phyloP scores from a whole-genome alignment of 2,329 filamentous ascomycete genomes.

The Alternaria solani region DNA sequence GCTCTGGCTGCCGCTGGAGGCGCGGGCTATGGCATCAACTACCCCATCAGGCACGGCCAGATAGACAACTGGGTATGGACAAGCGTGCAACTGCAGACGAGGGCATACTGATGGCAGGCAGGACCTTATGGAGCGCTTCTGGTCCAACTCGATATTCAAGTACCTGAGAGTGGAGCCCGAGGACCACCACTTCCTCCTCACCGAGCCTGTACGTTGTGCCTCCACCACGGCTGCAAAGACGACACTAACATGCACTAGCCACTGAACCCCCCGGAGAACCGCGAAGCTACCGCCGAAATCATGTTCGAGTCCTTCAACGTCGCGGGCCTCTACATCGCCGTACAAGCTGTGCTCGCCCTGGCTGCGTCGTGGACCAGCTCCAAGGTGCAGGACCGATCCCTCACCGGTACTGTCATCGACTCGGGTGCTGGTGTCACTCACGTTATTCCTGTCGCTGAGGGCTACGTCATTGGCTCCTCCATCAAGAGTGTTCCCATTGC shows the following conservation, averaged over 20 bases:
- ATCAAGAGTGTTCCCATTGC: slow-evolving; percentile 99
- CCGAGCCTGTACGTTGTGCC: slow-evolving; percentile 77
- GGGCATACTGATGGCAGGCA: slow-evolving; percentile 50
- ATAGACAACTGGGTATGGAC: slow-evolving; percentile 93
- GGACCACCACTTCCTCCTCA: slow-evolving; percentile 98
- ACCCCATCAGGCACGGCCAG: slow-evolving; percentile 96
- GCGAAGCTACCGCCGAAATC: slow-evolving; percentile 98
- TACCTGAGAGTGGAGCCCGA: slow-evolving; percentile 97
- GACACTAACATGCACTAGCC: slow-evolving; percentile 65
- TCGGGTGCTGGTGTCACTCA: slow-evolving; percentile 99
- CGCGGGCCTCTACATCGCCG: slow-evolving; percentile 97
- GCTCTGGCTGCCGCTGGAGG: slow-evolving; percentile 83
- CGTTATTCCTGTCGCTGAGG: slow-evolving; percentile 97
- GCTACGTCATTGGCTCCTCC: slow-evolving; percentile 97
- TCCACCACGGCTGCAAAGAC: not conserved
- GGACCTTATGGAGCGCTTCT: slow-evolving; percentile 99
- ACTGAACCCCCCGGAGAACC: slow-evolving; percentile 97
- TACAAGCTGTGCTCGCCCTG: slow-evolving; percentile 94
- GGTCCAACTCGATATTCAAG: slow-evolving; percentile 99
- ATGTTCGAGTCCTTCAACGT: slow-evolving; percentile 99
- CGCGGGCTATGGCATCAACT: slow-evolving; percentile 94
- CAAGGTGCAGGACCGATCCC: slow-evolving; percentile 93
- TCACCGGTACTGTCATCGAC: slow-evolving; percentile 98
- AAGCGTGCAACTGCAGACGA: not conserved
- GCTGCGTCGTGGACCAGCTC: slow-evolving; percentile 98